A percentile compares a stretch with the other conserved stretches of the same genome.
phyloP scores from a whole-genome alignment of 2,329 filamentous ascomycete genomes.

The Beauveria caledonica region DNA sequence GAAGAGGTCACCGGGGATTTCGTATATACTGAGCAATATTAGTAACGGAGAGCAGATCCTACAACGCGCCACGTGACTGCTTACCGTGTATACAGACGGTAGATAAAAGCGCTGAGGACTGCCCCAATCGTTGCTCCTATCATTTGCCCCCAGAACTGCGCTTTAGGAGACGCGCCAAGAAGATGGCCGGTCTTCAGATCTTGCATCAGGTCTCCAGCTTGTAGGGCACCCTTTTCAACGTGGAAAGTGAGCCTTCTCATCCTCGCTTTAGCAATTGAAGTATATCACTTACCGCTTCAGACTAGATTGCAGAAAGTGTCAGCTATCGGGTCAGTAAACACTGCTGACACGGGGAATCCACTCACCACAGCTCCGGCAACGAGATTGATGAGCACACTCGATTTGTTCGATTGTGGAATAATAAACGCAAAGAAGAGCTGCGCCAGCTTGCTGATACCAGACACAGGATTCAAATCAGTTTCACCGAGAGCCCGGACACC shows the following conservation, averaged over 20 bases:
- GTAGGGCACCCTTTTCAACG: constrained; percentile 58
- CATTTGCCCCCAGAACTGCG: constrained; percentile 94
- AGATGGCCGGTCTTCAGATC: constrained; percentile 95
- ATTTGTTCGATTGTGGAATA: constrained; percentile 70
- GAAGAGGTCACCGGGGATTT: constrained; percentile 81
- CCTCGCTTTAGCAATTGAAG: neutral
- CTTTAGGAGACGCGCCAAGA: constrained; percentile 82
- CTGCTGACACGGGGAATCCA: constrained; percentile 11
- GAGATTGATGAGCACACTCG: constrained; percentile 89
- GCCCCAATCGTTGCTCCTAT: constrained; percentile 84
- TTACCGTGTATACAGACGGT: constrained; percentile 70
- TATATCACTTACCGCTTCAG: constrained; percentile 28
- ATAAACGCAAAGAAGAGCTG: constrained; percentile 92
- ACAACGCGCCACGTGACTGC: neutral
- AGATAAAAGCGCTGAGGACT: constrained; percentile 76
- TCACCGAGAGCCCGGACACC: constrained; percentile 62
- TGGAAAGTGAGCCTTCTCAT: constrained; percentile 9
- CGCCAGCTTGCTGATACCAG: constrained; percentile 91
- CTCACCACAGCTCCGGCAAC: constrained; percentile 74
- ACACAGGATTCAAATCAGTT: constrained; percentile 93
- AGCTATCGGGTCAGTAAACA: neutral
- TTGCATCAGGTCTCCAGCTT: constrained; percentile 94
- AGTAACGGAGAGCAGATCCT: neutral
- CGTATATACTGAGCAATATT: constrained; percentile 56
- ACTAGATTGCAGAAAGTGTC: constrained; percentile 19